A percentile compares a stretch with the other conserved stretches of the same genome.
These are phyloP conservation scores for Plasmodium gonderi DNA, from an alignment of 169 alveolate species.

Conservation along the genomic window DNA sequence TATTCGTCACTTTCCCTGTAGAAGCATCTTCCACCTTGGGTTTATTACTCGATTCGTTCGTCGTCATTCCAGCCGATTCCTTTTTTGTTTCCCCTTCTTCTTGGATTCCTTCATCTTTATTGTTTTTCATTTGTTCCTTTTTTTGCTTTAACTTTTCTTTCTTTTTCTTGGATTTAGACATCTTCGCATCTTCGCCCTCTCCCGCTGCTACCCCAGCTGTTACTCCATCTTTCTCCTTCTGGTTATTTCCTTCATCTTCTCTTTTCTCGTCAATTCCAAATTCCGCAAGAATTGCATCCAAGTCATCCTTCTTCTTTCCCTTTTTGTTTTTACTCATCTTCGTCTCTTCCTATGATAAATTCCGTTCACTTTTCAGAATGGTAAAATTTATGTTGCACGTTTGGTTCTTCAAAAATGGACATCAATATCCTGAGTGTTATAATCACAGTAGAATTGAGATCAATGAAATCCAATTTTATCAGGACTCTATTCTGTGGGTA, in stretches of 20 bases:
- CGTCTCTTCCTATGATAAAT: background rate
- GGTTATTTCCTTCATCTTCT: conserved; percentile 67
- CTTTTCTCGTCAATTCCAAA: conserved; percentile 57
- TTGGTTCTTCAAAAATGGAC: no score
- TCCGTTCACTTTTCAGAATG: no score
- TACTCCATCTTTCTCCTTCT: conserved; percentile 17
- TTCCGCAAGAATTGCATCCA: conserved; percentile 48
- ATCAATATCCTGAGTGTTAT: no score
- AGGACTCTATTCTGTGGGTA: no score
- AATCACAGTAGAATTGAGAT: no score
- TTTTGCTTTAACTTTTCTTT: conserved; percentile 62
- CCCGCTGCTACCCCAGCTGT: background rate
- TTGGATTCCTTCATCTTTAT: conserved; percentile 24
- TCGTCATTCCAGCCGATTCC: conserved; percentile 19
- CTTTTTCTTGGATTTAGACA: conserved; percentile 71
- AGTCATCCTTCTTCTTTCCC: conserved; percentile 50
- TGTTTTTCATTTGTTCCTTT: conserved; percentile 74
- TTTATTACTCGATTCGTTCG: no score
- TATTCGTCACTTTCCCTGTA: no score
- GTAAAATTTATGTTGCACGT: no score
- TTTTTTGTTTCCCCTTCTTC: conserved; percentile 36
- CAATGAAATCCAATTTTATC: no score
- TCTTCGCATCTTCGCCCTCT: conserved; percentile 19
- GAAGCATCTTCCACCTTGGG: no score
- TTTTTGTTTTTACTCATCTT: conserved; percentile 74